Percentiles rank a stretch among this genome's conserved stretches.
Evolutionary conservation across 2,329 filamentous ascomycete species (phyloP).

Genomic region (Phaeosphaeriaceae sp.): DNA sequence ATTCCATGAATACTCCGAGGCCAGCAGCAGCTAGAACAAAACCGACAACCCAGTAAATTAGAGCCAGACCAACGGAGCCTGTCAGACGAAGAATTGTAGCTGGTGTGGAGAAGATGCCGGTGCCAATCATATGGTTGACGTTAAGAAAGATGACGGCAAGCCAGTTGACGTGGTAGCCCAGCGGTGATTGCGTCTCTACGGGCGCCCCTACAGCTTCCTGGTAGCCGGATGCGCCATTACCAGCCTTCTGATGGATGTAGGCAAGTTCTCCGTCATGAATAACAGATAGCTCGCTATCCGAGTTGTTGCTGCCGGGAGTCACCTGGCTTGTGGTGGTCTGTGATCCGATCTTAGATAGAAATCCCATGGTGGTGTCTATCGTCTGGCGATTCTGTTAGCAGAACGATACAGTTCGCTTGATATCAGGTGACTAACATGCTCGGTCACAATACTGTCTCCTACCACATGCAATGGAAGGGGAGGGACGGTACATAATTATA

Average conservation of each 20-base stretch:
- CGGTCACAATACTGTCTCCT: too few relatives aligned
- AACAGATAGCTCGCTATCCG: background rate
- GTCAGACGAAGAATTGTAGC: constrained; percentile 32
- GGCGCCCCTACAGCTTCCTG: constrained; percentile 40
- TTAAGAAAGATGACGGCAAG: constrained; percentile 39
- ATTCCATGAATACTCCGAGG: constrained; percentile 37
- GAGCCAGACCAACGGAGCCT: constrained; percentile 36
- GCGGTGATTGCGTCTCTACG: constrained; percentile 36
- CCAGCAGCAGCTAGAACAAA: constrained; percentile 31
- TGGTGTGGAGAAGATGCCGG: constrained; percentile 38
- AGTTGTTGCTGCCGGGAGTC: background rate
- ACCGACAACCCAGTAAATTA: constrained; percentile 39
- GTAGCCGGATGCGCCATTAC: constrained; percentile 22
- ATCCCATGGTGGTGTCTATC: background rate
- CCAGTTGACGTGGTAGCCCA: constrained; percentile 42
- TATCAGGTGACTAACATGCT: too few relatives aligned
- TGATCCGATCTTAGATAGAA: background rate
- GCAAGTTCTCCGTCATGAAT: background rate
- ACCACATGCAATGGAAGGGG: too few relatives aligned
- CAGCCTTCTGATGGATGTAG: background rate
- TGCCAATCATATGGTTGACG: constrained; percentile 42
- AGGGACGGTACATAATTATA: background rate
- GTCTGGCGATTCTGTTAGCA: background rate
- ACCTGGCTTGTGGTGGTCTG: background rate
- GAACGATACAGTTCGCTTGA: background rate